Base-by-base conservation (phyloP, 2,329 filamentous ascomycete genomes). In the Moelleriella libera region DNA sequence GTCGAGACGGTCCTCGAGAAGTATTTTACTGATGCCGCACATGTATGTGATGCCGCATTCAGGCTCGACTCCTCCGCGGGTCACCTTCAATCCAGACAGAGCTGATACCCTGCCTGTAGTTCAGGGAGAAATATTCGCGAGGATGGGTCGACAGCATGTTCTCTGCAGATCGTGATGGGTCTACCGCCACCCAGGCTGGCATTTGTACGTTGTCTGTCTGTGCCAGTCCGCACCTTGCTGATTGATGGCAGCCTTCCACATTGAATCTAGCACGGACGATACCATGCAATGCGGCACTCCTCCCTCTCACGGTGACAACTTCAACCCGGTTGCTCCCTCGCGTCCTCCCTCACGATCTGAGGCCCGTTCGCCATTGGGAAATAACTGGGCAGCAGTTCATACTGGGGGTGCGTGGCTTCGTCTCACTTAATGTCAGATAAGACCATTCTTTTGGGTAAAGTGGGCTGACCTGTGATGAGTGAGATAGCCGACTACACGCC, bases 271-370 rank as follows among this genome's bases (percentile, higher is more conserved):
- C 54, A 68, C 70, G 48, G 62, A 60, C 50, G 58, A 57, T 37
- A 56, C 70, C 37, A 66, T 73, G 32, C 66, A 70, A 42, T 68
- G 69, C 21, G 60, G 68, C 9, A 64, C 69, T 6, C 65, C 69
- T 34, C 63, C 63, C 2, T 57, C 59, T 10, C 65, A 66, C 39
- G 60, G 62, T 43, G 69, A 70, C 49, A 64, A 63, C 37, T 61
- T 21, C 21, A 21, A 21, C 8, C 34, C 63, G 7, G 66, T 64
- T 30, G 71, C 74, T 5, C 75, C 76, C 0, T 80, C 79, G 14
- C 69, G 78, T 48, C 79, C 79, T n/a, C 79, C 79, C 1, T 82
- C 79, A 28, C 67, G 78, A 60, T 68, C 72, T 43, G 75, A 74
- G 50, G 72, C 72, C 52, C 69, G 68, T 55, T 81, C 78, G 34